Evolutionary conservation across 75 land plant genomes (phyloP).

Genomic region (Picea sitchensis): DNA sequence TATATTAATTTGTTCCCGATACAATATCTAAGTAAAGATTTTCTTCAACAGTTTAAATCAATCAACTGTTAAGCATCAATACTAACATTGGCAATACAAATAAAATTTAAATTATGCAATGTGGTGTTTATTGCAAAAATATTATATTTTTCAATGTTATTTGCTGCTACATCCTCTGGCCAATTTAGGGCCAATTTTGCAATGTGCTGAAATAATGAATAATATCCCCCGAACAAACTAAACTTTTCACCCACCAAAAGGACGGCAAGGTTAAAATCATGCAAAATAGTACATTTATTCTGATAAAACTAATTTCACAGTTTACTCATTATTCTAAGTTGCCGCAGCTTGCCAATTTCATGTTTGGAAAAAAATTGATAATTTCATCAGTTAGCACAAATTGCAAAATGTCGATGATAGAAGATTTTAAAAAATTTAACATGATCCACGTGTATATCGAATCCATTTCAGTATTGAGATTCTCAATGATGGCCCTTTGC

Average conservation of each 20-base stretch:
- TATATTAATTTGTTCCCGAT: no score
- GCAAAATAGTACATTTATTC: background rate
- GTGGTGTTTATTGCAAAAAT: background rate
- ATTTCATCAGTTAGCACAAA: background rate
- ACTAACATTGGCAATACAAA: background rate
- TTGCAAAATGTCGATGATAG: background rate
- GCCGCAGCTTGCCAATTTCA: background rate
- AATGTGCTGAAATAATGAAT: background rate
- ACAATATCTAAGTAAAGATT: no score
- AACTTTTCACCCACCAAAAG: background rate
- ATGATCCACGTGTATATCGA: background rate
- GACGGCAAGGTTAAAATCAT: background rate
- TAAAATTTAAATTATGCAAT: background rate
- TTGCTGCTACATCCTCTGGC: background rate
- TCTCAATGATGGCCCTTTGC: slow-evolving; percentile 42
- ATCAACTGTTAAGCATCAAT: no score
- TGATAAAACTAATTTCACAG: background rate
- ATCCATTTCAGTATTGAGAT: slow-evolving; percentile 6
- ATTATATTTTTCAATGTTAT: background rate
- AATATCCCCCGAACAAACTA: background rate
- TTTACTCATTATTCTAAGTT: background rate
- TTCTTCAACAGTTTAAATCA: no score
- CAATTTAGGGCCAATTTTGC: background rate
- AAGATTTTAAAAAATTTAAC: background rate
- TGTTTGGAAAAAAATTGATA: background rate